Evolutionary conservation across 148 eudicot genomes (phyloP), one percentile per base, ranked within the genome.

Genomic region (Cornus kousa): DNA sequence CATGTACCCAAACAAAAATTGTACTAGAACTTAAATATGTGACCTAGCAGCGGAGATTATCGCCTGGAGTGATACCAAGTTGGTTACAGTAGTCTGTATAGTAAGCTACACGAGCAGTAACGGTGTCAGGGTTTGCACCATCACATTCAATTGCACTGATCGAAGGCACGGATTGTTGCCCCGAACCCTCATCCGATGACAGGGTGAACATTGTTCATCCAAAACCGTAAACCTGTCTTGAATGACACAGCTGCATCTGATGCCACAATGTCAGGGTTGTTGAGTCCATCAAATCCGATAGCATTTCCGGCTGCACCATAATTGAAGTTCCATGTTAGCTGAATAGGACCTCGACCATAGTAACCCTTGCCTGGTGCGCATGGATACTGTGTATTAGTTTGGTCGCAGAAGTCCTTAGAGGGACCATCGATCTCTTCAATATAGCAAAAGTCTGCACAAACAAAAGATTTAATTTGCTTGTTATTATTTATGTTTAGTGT

Each of bases 221-320:
- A 85, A 39, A 48, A 82, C 86, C 86, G 80, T 7, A 84, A 78
- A 1, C 83, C 75, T 5, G 83, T 68, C 67, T 80, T 83, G 78
- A 85, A 85, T 13, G 87, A 73, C 39, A 85, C 67, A 2, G 19
- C 43, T 0, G 74, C 74, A 33, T 72, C 78, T 1, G 69, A 73
- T 2, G 87, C 79, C 6, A 81, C 88, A 5, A 77, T 67, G 77
- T 85, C 87, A 0, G 90, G 90, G 8, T 81, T 70, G 35, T 43
- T 43, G 1, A 43, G 48, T 43, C 48, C 48, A 43, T 43, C 48
- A 9, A 43, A 43, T 7, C 48, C 48, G 8, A 43, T 43, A 9
- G 48, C 48, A 4, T 43, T 43, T 43, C 48, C 48, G 48, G 48
- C 8, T 6, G 48, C 6, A 43, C 48, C 48, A 43, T 43, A 43